A percentile compares a stretch with the other conserved stretches of the same genome.
These are phyloP conservation scores for Aphanocladium album DNA, from an alignment of 2,329 filamentous ascomycete genomes.

Conservation along the genomic window DNA sequence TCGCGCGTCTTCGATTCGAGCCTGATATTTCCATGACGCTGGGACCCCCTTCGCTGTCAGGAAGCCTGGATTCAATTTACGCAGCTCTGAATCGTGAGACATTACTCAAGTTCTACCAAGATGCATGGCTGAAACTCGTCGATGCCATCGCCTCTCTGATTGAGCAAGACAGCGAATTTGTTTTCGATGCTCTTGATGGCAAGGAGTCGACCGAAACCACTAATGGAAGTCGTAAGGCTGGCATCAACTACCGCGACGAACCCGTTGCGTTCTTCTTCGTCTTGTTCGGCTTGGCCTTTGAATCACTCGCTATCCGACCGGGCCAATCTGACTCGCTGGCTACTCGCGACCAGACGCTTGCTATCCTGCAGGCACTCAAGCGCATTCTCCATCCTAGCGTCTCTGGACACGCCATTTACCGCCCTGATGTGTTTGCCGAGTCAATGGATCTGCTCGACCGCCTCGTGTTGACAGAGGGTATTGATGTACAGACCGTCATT, in stretches of 20 bases:
- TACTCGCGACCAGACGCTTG: constrained; percentile 73
- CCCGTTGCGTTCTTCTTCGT: constrained; percentile 99
- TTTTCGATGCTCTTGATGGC: constrained; percentile 93
- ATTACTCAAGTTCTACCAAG: constrained; percentile 90
- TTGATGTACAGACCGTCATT: constrained; percentile 85
- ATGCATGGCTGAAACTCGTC: constrained; percentile 92
- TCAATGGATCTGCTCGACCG: constrained; percentile 95
- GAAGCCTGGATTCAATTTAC: constrained; percentile 89
- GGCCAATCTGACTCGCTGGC: constrained; percentile 48
- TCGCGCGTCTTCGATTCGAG: constrained; percentile 88
- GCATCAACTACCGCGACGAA: constrained; percentile 97
- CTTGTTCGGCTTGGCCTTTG: constrained; percentile 91
- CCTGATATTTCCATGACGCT: constrained; percentile 92
- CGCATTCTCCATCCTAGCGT: constrained; percentile 94
- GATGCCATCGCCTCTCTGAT: constrained; percentile 97
- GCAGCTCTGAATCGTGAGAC: constrained; percentile 93
- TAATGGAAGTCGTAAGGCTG: constrained; percentile 56
- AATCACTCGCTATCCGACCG: constrained; percentile 82
- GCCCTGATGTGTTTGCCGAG: constrained; percentile 92
- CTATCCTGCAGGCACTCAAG: constrained; percentile 85
- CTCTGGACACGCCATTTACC: constrained; percentile 92
- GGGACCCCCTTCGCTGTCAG: constrained; percentile 73
- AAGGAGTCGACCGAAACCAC: constrained; percentile 55
- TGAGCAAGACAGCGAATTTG: constrained; percentile 94
- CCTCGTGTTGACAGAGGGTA: constrained; percentile 82